A percentile compares a stretch with the other conserved stretches of the same genome.
phyloP scores from a whole-genome alignment of 1,284 basidiomycete genomes.

The Gomphus sp. region DNA sequence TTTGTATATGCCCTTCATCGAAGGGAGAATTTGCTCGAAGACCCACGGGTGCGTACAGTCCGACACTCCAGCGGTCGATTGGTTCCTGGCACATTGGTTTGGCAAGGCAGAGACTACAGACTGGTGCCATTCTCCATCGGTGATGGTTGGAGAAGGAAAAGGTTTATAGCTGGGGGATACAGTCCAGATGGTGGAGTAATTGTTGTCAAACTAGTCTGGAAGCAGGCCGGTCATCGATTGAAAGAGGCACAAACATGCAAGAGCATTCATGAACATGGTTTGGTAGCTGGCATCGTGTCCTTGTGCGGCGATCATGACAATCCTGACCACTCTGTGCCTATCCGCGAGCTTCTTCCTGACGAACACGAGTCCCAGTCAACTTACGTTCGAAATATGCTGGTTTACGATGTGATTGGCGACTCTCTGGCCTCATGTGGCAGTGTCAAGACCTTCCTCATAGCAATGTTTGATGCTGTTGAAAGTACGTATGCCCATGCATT shows the following conservation, averaged over 20 bases:
- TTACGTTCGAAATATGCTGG: background rate
- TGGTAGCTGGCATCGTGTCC: background rate
- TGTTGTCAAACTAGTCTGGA: background rate
- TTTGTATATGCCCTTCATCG: background rate
- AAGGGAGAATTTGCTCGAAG: background rate
- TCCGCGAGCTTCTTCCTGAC: background rate
- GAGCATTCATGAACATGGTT: background rate
- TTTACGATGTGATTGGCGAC: background rate
- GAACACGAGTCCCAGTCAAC: background rate
- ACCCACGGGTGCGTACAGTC: background rate
- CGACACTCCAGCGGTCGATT: background rate
- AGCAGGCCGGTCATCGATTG: background rate
- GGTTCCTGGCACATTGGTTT: background rate
- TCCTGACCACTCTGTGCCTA: background rate
- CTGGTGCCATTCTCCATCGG: background rate
- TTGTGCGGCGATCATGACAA: background rate
- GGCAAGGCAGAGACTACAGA: background rate
- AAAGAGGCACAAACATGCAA: background rate
- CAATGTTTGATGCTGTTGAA: background rate
- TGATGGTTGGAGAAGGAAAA: background rate
- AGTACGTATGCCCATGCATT: background rate
- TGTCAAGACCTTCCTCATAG: background rate
- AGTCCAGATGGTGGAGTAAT: background rate
- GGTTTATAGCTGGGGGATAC: background rate
- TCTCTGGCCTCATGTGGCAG: background rate